Conservation (phyloP, 2,329 filamentous ascomycete species). For the Xylaria sp. region DNA sequence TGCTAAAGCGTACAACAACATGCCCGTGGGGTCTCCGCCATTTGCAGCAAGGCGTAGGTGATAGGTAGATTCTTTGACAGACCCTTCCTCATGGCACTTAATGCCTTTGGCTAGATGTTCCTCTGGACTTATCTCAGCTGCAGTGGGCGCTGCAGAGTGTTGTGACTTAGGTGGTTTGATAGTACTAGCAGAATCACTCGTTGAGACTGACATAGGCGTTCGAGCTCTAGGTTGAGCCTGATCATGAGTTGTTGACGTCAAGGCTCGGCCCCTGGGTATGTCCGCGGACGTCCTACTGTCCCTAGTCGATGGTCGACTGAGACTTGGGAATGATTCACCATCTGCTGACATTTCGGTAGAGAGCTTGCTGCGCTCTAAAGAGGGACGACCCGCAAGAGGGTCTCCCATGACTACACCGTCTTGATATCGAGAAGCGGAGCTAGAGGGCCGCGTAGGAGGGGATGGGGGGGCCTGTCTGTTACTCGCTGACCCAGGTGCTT, state of each 20-base stretch:
- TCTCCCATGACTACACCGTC: conserved; percentile 54
- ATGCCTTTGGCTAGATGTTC: conserved; percentile 93
- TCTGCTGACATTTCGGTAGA: conserved; percentile 60
- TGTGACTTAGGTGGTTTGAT: conserved; percentile 59
- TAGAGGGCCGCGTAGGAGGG: conserved; percentile 69
- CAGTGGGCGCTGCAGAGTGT: conserved; percentile 63
- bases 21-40: conserved; percentile 87
- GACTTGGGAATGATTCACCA: conserved; percentile 57
- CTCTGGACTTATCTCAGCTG: conserved; percentile 80
- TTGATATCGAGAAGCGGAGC: conserved; percentile 58
- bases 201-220: conserved; percentile 61
- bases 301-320: conserved; percentile 60
- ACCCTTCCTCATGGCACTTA: conserved; percentile 86
- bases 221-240: conserved; percentile 53
- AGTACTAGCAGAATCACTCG: conserved; percentile 67
- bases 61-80: conserved; percentile 93
- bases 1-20: conserved; percentile 94
- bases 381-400: conserved; percentile 58
- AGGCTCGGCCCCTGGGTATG: conserved; percentile 58
- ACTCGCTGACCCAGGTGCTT: conserved; percentile 61
- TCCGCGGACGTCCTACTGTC: conserved; percentile 61
- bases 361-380: conserved; percentile 62
- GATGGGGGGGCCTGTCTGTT: conserved; percentile 67
- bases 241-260: conserved; percentile 55
- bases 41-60: conserved; percentile 90